Percentiles rank a stretch among this genome's conserved stretches.
phyloP scores from a whole-genome alignment of 1,139 yeast species.

The Tardiomyces depauwii region DNA sequence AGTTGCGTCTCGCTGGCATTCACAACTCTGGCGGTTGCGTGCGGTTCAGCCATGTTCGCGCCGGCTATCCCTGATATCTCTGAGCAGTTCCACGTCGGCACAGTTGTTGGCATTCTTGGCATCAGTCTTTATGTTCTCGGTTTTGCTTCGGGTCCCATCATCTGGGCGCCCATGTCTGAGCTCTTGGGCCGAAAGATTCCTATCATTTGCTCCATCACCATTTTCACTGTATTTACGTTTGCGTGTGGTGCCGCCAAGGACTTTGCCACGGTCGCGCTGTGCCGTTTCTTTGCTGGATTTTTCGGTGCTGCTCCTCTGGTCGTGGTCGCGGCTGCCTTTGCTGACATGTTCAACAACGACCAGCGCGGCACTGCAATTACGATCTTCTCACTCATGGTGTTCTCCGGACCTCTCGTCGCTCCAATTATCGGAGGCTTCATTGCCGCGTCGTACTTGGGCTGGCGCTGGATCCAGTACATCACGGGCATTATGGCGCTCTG shows the following conservation, averaged over 20 bases:
- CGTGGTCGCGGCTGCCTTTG: constrained; percentile 73
- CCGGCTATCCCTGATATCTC: constrained; percentile 36
- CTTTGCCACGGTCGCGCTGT: constrained; percentile 56
- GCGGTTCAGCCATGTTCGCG: constrained; percentile 59
- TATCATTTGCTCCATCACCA: constrained; percentile 41
- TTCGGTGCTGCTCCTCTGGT: constrained; percentile 75
- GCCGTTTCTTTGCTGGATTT: constrained; percentile 68
- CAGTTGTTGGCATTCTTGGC: constrained; percentile 49
- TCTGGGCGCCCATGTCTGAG: constrained; percentile 78
- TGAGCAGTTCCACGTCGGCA: constrained; percentile 38
- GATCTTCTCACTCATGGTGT: constrained; percentile 52
- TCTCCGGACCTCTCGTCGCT: constrained; percentile 65
- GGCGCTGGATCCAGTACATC: constrained; percentile 71
- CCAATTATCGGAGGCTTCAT: constrained; percentile 66
- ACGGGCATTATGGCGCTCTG: constrained; percentile 47
- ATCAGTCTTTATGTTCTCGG: constrained; percentile 68
- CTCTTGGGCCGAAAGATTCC: constrained; percentile 58
- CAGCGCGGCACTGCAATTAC: constrained; percentile 60
- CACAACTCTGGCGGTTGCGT: constrained; percentile 32
- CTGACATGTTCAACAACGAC: constrained; percentile 55
- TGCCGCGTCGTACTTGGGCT: constrained; percentile 42
- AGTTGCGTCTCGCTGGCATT: constrained; percentile 25
- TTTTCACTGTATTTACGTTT: constrained; percentile 50
- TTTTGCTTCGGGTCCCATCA: constrained; percentile 70
- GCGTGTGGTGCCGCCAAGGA: constrained; percentile 67